Percentiles rank a stretch among this genome's conserved stretches.
Conservation (phyloP, 164 flowering plant species). For the Berberis vulgaris region DNA sequence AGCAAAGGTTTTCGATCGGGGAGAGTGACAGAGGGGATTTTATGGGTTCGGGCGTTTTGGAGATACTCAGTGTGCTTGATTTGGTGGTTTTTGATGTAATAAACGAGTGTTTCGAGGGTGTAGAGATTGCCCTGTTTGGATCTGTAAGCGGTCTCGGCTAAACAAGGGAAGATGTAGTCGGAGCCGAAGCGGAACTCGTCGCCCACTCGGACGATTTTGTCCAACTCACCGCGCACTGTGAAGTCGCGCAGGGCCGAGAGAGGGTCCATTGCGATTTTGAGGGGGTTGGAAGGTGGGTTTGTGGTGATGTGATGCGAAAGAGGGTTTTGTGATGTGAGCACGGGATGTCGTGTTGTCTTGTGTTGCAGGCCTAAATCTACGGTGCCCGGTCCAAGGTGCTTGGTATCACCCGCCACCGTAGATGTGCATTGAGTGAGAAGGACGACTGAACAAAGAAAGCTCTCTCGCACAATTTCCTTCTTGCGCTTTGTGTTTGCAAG, state of each 20-base stretch:
- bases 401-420: too few relatives aligned
- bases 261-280: slow-evolving; percentile 56
- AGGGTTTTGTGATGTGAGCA: too few relatives aligned
- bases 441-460: too few relatives aligned
- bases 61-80: slow-evolving; percentile 76
- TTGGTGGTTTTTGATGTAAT: slow-evolving; percentile 59
- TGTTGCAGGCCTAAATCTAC: too few relatives aligned
- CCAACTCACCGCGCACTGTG: slow-evolving; percentile 68
- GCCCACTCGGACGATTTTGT: slow-evolving; percentile 48
- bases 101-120: slow-evolving; percentile 83
- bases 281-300: background rate
- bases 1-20: slow-evolving; percentile 82
- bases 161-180: slow-evolving; percentile 67
- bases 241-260: slow-evolving; percentile 81
- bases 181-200: slow-evolving; percentile 71
- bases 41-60: slow-evolving; percentile 44
- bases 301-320: background rate
- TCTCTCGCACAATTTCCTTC: too few relatives aligned
- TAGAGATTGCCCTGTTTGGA: slow-evolving; percentile 80
- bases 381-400: too few relatives aligned
- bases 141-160: slow-evolving; percentile 62
- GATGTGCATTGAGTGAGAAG: too few relatives aligned
- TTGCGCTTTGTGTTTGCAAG: too few relatives aligned
- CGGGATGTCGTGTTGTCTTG: too few relatives aligned
- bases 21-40: slow-evolving; percentile 65